Conservation (phyloP, 2,329 filamentous ascomycete species). For the Colletotrichum salicis region DNA sequence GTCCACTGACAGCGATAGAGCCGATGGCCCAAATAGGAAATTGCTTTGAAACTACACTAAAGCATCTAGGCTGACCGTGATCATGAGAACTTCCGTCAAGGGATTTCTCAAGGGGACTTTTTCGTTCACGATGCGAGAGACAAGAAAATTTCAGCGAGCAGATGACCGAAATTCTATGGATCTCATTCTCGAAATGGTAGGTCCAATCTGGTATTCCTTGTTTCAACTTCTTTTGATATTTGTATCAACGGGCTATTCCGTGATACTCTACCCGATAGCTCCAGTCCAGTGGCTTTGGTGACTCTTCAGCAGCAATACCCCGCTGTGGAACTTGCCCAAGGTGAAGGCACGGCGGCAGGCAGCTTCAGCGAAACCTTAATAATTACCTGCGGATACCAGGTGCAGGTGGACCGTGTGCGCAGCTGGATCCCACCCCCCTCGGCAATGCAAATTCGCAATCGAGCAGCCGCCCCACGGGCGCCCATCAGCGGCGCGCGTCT, state of each 20-base stretch:
- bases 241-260: background rate
- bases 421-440: background rate
- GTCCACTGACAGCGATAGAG: background rate
- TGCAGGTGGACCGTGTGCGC: background rate
- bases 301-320: background rate
- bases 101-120: background rate
- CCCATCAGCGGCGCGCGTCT: background rate
- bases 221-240: background rate
- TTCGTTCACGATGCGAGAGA: background rate
- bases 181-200: background rate
- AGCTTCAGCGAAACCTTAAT: conserved; percentile 15
- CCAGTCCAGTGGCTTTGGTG: background rate
- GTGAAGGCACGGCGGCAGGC: background rate
- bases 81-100: background rate
- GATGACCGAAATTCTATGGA: background rate
- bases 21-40: background rate
- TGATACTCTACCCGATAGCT: background rate
- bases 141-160: background rate
- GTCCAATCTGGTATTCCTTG: background rate
- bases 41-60: background rate
- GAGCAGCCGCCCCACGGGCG: conserved; percentile 5
- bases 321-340: conserved; percentile 11
- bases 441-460: conserved; percentile 8
- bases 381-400: background rate
- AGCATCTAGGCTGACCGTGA: background rate